These are phyloP conservation scores for Solanum phureja DNA, from an alignment of 257 asterid species.

Conservation along the genomic window DNA sequence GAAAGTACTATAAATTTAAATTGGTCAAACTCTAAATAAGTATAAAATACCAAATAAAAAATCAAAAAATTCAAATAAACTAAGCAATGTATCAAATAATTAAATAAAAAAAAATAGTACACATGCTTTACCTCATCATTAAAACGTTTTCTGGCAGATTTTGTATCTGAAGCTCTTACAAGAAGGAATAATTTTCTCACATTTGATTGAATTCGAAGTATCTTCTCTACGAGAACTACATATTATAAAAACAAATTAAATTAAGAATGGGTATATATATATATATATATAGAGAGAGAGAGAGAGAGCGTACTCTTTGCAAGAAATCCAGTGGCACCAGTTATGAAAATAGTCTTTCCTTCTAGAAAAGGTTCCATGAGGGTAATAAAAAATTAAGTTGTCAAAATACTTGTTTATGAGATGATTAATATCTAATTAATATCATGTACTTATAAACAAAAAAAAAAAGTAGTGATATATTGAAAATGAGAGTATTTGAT, in stretches of 20 bases:
- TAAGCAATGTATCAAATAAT: background rate
- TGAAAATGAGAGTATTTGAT: background rate
- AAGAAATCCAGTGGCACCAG: too few relatives aligned
- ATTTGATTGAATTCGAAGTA: slow-evolving; percentile 10
- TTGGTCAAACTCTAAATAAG: too few relatives aligned
- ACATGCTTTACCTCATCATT: slow-evolving; percentile 6
- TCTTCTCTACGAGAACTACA: slow-evolving; percentile 11
- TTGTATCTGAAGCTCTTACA: background rate
- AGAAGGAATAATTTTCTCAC: slow-evolving; percentile 9
- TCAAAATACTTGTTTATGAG: background rate
- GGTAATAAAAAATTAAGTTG: background rate
- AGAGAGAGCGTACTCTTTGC: too few relatives aligned
- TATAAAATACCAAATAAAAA: too few relatives aligned
- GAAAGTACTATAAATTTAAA: too few relatives aligned
- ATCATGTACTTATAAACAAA: background rate
- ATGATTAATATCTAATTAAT: too few relatives aligned
- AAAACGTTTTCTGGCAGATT: background rate
- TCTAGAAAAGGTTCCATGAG: slow-evolving; percentile 7
- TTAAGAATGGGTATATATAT: too few relatives aligned
- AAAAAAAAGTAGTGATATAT: background rate
- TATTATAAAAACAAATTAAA: background rate
- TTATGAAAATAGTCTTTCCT: too few relatives aligned
- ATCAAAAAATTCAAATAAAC: too few relatives aligned
- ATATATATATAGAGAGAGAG: too few relatives aligned
- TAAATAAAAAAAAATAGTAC: background rate